Base-by-base conservation (phyloP, 495 filamentous ascomycete species). In the Darksidea phi region DNA sequence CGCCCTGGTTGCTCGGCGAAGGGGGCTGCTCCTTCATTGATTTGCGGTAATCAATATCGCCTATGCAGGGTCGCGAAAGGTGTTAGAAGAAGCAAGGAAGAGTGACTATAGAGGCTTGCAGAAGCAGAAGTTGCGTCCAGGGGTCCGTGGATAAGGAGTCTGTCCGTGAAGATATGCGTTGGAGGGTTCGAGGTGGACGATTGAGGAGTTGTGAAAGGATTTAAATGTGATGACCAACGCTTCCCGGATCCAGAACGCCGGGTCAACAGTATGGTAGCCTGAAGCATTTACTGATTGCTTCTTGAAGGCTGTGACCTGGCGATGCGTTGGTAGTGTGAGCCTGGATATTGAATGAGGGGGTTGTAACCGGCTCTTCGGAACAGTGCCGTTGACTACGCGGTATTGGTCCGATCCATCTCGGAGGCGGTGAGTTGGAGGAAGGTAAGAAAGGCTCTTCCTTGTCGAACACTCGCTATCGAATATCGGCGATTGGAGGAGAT, bases 291-390 rank as follows among this genome's bases (percentile, higher is more conserved):
- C n/a, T 49, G 47, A 26, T 23, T 23, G 23, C 23, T 54, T 12
- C n/a, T 54, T 1, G 32, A 23, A 11, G 28, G 10, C 36, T 38
- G 32, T 54, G 51, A 54, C 32, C 23, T 36, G 32, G n/a, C 51
- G 36, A 54, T 41, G 36, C 34, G 51, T 54, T 38, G 28, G 11
- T 8, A 26, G 18, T 8, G 51, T 54, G 51, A 54, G 41, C 41
- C 28, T 17, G 51, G 32, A 15, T 41, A 38, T 54, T 54, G 28
- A 32, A 32, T 32, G 28, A 32, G 3, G 28, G 10, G 3, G 28
- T 32, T 32, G 28, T 10, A 32, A 10, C 10, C 3, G 42, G 17
- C 17, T 18, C 17, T 46, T 46, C n/a, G 42, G n/a, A 23, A 23
- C 21, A 46, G 4, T 7, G 42, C 17, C 17, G 13, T 46, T 18